phyloP scores from a whole-genome alignment of 495 filamentous ascomycete species.

The Acidiella bohemica region DNA sequence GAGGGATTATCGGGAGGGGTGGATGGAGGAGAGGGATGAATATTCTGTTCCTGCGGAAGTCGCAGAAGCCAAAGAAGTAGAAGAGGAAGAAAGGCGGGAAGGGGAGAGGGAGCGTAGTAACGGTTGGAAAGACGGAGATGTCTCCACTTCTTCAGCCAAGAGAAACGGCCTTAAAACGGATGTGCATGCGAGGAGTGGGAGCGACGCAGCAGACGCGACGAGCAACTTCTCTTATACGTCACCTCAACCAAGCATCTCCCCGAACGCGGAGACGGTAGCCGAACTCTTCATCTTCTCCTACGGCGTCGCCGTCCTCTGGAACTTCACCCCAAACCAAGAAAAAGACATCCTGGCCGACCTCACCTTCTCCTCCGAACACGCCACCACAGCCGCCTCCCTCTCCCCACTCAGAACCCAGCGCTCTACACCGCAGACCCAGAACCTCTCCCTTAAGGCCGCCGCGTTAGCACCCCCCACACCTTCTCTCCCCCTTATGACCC shows the following conservation, averaged over 20 bases:
- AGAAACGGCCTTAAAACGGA: not conserved
- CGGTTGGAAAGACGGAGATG: not conserved
- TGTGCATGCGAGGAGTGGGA: too few species aligned
- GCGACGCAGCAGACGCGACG: not conserved
- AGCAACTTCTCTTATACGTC: slow-evolving; percentile 5
- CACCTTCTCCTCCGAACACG: slow-evolving; percentile 59
- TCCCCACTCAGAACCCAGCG: slow-evolving; percentile 18
- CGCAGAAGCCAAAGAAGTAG: not conserved
- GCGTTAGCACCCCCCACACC: slow-evolving; percentile 31
- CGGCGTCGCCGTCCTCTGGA: slow-evolving; percentile 97
- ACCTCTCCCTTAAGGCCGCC: slow-evolving; percentile 17
- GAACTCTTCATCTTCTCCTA: slow-evolving; percentile 99
- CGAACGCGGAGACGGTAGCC: slow-evolving; percentile 57
- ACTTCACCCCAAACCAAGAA: slow-evolving; percentile 88
- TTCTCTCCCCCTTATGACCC: slow-evolving; percentile 46
- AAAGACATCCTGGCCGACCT: slow-evolving; percentile 93
- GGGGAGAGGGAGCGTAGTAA: not conserved
- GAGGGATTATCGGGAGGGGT: slow-evolving; percentile 81
- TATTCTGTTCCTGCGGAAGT: slow-evolving; percentile 11
- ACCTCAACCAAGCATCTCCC: slow-evolving; percentile 15
- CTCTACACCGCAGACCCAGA: not conserved
- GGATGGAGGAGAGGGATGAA: slow-evolving; percentile 43
- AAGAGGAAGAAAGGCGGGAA: not conserved
- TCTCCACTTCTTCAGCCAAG: not conserved
- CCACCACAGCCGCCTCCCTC: not conserved